Conservation (phyloP, 805 yeast species). For the Zygotorulaspora florentina region DNA sequence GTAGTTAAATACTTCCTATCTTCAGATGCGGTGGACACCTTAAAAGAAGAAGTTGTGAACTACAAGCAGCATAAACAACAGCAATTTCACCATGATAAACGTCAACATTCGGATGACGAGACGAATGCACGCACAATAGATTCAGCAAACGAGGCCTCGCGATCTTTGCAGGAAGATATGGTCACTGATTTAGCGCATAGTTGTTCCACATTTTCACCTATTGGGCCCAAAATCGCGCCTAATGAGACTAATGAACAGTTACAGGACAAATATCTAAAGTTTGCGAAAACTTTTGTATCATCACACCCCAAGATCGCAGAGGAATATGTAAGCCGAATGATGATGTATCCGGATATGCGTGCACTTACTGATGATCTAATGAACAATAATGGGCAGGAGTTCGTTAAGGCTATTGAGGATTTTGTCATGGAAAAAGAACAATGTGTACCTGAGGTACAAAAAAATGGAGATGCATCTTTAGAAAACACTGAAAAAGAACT, state of each 20-base stretch:
- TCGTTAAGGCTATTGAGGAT: conserved; percentile 75
- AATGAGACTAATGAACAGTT: conserved; percentile 15
- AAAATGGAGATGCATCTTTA: not conserved
- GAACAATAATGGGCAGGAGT: conserved; percentile 64
- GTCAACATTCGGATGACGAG: conserved; percentile 2
- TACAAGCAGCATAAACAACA: conserved; percentile 31
- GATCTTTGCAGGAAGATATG: conserved; percentile 3
- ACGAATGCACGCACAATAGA: not conserved
- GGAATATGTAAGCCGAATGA: conserved; percentile 31
- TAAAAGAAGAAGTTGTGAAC: conserved; percentile 33
- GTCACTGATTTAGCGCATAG: not conserved
- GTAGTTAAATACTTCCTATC: conserved; percentile 24
- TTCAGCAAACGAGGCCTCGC: conserved; percentile 1
- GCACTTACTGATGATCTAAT: conserved; percentile 77
- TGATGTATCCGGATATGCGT: conserved; percentile 42
- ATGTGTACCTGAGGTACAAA: not conserved
- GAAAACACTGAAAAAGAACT: conserved; percentile 2
- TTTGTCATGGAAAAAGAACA: conserved; percentile 47
- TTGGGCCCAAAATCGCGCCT: not conserved
- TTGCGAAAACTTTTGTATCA: conserved; percentile 32
- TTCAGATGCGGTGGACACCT: conserved; percentile 23
- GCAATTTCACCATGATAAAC: conserved; percentile 9
- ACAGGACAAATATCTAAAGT: conserved; percentile 25
- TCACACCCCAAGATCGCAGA: conserved; percentile 35
- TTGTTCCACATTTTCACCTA: not conserved